Evolutionary conservation across 2,329 filamentous ascomycete species (phyloP), one percentile per base, ranked within the genome.

Genomic region (Sporothrix globosa): DNA sequence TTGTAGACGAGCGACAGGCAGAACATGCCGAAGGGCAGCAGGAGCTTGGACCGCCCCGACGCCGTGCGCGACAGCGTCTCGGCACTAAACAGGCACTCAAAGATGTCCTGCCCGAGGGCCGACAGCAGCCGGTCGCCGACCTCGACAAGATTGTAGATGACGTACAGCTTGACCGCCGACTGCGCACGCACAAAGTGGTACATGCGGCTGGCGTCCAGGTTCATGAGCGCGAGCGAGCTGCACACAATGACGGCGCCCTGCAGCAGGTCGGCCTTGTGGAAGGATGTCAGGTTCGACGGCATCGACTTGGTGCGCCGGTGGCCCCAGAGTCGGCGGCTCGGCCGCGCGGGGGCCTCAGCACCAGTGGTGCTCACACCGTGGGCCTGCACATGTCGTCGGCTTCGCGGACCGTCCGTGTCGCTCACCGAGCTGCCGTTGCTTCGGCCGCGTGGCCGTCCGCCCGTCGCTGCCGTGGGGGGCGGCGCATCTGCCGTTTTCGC

Each of bases 91-190:
- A 99, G 86, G 76, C 95, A 98, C 79, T 99, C 96, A 5, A 98
- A 87, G 1, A 99, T 92, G 79, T 99, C 96, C 79, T 99, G 96
- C 0, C 96, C 96, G 2, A 99, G 85, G 0, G 96, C 95, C 0
- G 93, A 93, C 41, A 98, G 88, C 0, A 99, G 85, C 9, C 94
- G 91, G 79, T 99, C 96, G 69, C 91, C 91, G 1, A 96, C 92
- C 81, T 99, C 96, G 5, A 99, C 87, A 46, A 97, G 92, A 77
- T 99, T 99, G 84, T 97, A 99, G 69, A 99, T 98, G 71, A 99
- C 96, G 79, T 99, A 99, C 13, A 99, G 86, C 78, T 99, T 99
- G 82, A 99, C 97, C 9, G 95, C 94, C 1, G 94, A 95, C 79
- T 99, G 96, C 0, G 93, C 96, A 61, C 95, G 91, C 75, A 99